Evolutionary conservation across 1,284 basidiomycete genomes (phyloP).

Genomic region (Fistulinella cinereoalba): DNA sequence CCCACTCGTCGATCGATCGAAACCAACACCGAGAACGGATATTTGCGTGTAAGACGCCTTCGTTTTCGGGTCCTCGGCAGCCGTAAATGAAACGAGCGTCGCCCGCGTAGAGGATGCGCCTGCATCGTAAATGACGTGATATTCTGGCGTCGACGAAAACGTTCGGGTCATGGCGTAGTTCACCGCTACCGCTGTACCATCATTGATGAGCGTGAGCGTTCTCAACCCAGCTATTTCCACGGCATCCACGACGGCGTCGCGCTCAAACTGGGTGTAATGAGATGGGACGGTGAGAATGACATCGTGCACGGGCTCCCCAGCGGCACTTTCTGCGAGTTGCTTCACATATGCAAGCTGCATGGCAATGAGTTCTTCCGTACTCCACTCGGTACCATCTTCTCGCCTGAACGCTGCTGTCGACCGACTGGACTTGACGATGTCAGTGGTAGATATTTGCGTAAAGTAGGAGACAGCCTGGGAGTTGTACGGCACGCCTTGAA

Average conservation of each 20-base stretch:
- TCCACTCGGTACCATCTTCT: slow-evolving; percentile 68
- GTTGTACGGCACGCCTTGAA: slow-evolving; percentile 75
- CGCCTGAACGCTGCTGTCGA: slow-evolving; percentile 58
- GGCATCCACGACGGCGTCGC: slow-evolving; percentile 88
- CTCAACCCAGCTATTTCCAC: slow-evolving; percentile 87
- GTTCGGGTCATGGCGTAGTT: slow-evolving; percentile 96
- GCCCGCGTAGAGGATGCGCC: slow-evolving; percentile 88
- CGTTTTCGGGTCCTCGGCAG: slow-evolving; percentile 49
- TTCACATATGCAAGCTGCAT: slow-evolving; percentile 94
- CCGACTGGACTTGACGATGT: slow-evolving; percentile 56
- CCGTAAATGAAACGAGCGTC: slow-evolving; percentile 79
- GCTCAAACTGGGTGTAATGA: slow-evolving; percentile 84
- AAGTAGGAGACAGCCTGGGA: slow-evolving; percentile 63
- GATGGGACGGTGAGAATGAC: slow-evolving; percentile 85
- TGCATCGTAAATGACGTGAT: slow-evolving; percentile 92
- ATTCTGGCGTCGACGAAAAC: slow-evolving; percentile 74
- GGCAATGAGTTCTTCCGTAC: slow-evolving; percentile 87
- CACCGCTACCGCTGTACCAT: slow-evolving; percentile 89
- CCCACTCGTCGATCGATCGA: slow-evolving; percentile 77
- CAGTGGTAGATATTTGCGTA: slow-evolving; percentile 61
- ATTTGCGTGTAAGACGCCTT: slow-evolving; percentile 66
- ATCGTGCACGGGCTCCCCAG: slow-evolving; percentile 76
- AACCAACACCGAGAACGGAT: slow-evolving; percentile 76
- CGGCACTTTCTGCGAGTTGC: slow-evolving; percentile 78
- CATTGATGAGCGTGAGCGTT: slow-evolving; percentile 84